phyloP scores from a whole-genome alignment of 2,329 filamentous ascomycete species.

The Gremmenia infestans region DNA sequence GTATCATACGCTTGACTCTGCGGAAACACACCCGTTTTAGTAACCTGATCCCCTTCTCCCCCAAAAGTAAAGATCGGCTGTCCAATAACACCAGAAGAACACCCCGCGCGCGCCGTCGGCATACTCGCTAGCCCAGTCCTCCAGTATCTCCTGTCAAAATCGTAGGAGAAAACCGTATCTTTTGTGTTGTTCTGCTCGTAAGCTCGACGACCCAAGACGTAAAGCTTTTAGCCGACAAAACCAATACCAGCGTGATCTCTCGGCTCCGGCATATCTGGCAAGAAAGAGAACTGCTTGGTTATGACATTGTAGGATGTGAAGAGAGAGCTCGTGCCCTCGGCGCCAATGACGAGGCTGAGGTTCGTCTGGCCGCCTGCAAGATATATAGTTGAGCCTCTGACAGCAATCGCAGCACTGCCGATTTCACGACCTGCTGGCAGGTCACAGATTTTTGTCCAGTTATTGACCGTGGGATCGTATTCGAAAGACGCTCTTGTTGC shows the following conservation, averaged over 20 bases:
- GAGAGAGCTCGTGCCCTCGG: slow-evolving; percentile 22
- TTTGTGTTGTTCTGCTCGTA: slow-evolving; percentile 30
- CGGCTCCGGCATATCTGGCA: slow-evolving; percentile 32
- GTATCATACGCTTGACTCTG: neutral
- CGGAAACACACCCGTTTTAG: neutral
- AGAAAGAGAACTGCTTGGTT: slow-evolving; percentile 23
- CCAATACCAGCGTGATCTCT: slow-evolving; percentile 34
- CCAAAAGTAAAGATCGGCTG: neutral
- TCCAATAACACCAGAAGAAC: neutral
- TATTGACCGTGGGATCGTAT: slow-evolving; percentile 8
- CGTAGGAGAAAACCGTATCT: slow-evolving; percentile 34
- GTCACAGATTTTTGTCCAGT: slow-evolving; percentile 17
- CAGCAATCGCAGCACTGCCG: slow-evolving; percentile 33
- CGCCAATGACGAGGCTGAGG: slow-evolving; percentile 17
- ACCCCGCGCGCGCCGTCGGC: neutral
- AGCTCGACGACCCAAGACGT: slow-evolving; percentile 25
- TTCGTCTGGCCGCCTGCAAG: slow-evolving; percentile 36
- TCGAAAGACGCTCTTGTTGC: slow-evolving; percentile 5
- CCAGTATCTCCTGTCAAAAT: slow-evolving; percentile 30
- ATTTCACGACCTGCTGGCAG: slow-evolving; percentile 28
- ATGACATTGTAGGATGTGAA: slow-evolving; percentile 31
- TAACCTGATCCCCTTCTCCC: neutral
- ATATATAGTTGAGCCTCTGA: slow-evolving; percentile 31
- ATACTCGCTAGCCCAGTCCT: slow-evolving; percentile 14
- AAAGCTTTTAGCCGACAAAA: slow-evolving; percentile 32